A percentile compares a stretch with the other conserved stretches of the same genome.
These are phyloP conservation scores for Solanum chacoense DNA, from an alignment of 305 asterid species.

Conservation along the genomic window DNA sequence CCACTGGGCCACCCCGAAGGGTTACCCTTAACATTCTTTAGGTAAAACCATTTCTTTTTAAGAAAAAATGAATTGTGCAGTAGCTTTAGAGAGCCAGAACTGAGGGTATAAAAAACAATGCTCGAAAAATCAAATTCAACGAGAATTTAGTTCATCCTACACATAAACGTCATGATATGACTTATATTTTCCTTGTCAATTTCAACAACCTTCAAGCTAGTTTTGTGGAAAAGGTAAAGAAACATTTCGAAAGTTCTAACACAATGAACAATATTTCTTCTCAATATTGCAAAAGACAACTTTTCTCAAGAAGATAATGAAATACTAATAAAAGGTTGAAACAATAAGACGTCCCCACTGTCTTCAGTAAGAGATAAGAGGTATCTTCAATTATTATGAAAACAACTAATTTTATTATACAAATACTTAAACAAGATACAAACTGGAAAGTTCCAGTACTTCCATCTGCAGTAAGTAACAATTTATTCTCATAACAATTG, in stretches of 20 bases:
- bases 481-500: neutral
- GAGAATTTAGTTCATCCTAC: neutral
- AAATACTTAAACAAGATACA: neutral
- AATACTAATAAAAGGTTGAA: neutral
- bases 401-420: neutral
- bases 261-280: neutral
- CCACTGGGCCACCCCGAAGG: too few relatives aligned
- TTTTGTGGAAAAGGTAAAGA: neutral
- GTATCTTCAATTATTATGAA: neutral
- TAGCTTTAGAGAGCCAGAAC: neutral
- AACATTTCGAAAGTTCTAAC: neutral
- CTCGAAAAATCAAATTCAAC: neutral
- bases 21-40: neutral
- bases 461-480: neutral
- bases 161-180: neutral
- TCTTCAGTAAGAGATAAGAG: neutral
- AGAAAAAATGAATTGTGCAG: neutral
- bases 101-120: neutral
- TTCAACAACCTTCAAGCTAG: neutral
- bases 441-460: neutral
- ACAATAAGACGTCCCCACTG: neutral
- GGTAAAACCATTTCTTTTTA: neutral
- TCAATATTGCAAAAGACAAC: neutral
- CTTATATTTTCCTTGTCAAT: neutral
- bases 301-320: neutral